These are phyloP conservation scores for Dioscorea dumetorum DNA, from an alignment of 106 monocot species.

Conservation along the genomic window DNA sequence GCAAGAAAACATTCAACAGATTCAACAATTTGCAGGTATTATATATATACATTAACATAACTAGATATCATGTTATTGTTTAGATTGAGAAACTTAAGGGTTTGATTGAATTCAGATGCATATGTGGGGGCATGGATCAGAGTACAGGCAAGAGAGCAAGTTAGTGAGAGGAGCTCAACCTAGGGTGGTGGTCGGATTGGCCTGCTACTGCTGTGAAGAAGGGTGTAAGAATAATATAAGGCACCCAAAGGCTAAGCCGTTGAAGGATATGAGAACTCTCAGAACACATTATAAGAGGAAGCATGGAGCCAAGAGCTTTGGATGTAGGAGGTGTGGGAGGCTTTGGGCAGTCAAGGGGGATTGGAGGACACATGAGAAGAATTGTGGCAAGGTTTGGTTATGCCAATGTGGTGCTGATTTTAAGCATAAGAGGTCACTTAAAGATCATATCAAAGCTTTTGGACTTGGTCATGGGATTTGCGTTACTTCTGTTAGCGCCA, in stretches of 20 bases:
- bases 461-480: not conserved
- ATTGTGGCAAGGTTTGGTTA: not conserved
- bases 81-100: not conserved
- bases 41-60: no score
- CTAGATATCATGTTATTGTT: not conserved
- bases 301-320: not conserved
- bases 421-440: not conserved
- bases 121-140: conserved; percentile 2
- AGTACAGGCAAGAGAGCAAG: not conserved
- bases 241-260: not conserved
- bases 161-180: not conserved
- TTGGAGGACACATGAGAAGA: conserved; percentile 6
- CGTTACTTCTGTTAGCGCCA: no score
- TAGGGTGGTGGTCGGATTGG: no score
- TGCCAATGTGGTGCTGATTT: not conserved
- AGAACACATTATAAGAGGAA: conserved; percentile 2
- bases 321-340: not conserved
- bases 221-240: conserved; percentile 2
- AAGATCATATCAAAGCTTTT: not conserved
- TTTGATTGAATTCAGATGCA: conserved; percentile 1
- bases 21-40: conserved; percentile 1
- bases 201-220: not conserved
- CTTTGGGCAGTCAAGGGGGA: conserved; percentile 1
- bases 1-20: conserved; percentile 7
- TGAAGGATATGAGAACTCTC: conserved; percentile 2